Base-by-base conservation (phyloP, 2,329 filamentous ascomycete species). In the Phialocephala sp. region DNA sequence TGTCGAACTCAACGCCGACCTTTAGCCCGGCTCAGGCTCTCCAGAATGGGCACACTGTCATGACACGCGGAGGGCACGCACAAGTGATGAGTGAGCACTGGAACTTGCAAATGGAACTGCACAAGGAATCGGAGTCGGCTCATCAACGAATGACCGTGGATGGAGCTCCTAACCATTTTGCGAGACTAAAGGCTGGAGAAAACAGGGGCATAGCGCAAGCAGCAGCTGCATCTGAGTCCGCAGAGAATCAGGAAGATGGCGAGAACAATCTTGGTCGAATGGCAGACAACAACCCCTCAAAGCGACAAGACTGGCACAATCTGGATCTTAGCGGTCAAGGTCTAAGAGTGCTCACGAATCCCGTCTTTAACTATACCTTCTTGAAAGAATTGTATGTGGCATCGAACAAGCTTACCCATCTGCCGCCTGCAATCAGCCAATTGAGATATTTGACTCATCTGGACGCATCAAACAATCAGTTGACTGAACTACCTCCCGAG, bases 261-360 rank as follows among this genome's bases (percentile, higher is more conserved):
- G 72, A 80, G 18, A 84, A 84, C 57, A 86, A 88, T 72, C 83
- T 87, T 73, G 79, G 72, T 22, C 68, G 87, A 64, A 87, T 87
- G 37, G 85, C 89, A 72, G 90, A 90, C 73, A 83, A 91, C 63
- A 32, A 41, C 8, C 47, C 65, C 1, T 61, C 39, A 11, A 54
- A 61, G 73, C 83, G 90, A 69, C 91, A 97, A 78, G 91, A 94
- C 74, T 98, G 95, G 95, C 88, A 92, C 77, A 93, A 94, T 70
- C 84, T 99, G 72, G 95, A 99, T 79, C 90, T 98, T 77, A 95
- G 94, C 72, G 95, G 95, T n/a, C 95, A 98, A 80, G 94, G 94
- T 22, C 83, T 99, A 58, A 90, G 93, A 71, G 91, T 93, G 66
- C 83, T 99, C 37, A 89, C 93, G 0, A 81, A 87, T 9, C 87